These are phyloP conservation scores for Pholiota adiposa DNA, from an alignment of 1,284 basidiomycete genomes.

Conservation along the genomic window DNA sequence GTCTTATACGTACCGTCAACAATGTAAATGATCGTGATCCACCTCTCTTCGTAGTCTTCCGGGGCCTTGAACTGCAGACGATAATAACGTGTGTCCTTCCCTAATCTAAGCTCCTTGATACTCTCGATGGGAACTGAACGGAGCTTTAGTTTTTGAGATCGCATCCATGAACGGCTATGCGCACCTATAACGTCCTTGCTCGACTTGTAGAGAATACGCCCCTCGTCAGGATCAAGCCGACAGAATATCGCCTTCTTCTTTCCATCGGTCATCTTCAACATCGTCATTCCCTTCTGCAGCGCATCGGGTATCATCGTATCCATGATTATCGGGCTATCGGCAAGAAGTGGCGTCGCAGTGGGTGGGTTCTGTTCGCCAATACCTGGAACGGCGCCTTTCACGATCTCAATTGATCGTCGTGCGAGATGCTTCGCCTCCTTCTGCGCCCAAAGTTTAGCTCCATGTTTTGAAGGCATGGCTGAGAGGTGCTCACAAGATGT, in stretches of 20 bases:
- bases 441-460: slow-evolving; percentile 26
- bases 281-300: slow-evolving; percentile 63
- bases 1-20: slow-evolving; percentile 88
- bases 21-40: slow-evolving; percentile 83
- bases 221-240: slow-evolving; percentile 77
- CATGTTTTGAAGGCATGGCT: slow-evolving; percentile 27
- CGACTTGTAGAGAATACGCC: slow-evolving; percentile 85
- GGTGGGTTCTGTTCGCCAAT: slow-evolving; percentile 8
- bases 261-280: slow-evolving; percentile 91
- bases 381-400: slow-evolving; percentile 19
- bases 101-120: slow-evolving; percentile 90
- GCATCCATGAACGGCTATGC: slow-evolving; percentile 27
- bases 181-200: slow-evolving; percentile 76
- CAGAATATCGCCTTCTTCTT: slow-evolving; percentile 81
- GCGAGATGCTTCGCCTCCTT: slow-evolving; percentile 27
- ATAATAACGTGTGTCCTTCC: slow-evolving; percentile 78
- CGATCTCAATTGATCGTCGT: slow-evolving; percentile 28
- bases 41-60: slow-evolving; percentile 61
- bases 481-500: background rate
- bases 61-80: slow-evolving; percentile 76
- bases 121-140: slow-evolving; percentile 81
- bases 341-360: slow-evolving; percentile 13
- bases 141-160: background rate
- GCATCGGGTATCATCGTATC: slow-evolving; percentile 36
- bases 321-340: slow-evolving; percentile 21